phyloP scores from a whole-genome alignment of 768 basidiomycete species.

The Solioccasus polychromus region DNA sequence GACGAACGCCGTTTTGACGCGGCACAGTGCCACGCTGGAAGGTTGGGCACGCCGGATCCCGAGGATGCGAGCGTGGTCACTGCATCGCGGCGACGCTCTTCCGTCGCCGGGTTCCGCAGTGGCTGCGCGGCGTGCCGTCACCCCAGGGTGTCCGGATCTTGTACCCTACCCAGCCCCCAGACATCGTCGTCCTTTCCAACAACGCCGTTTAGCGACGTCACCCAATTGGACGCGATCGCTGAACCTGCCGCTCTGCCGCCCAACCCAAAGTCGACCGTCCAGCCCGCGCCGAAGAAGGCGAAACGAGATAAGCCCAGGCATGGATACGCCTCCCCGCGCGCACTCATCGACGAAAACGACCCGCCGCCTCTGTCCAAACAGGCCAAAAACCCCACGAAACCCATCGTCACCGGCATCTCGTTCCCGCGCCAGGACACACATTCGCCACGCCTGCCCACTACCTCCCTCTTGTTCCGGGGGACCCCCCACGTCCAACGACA shows the following conservation, averaged over 20 bases:
- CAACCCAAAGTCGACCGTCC: too few relatives aligned
- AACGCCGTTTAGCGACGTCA: slow-evolving; percentile 1
- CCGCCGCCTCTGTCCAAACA: slow-evolving; percentile 6
- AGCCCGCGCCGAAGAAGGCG: slow-evolving; percentile 4
- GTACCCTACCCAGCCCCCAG: slow-evolving; percentile 10
- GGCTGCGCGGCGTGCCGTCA: slow-evolving; percentile 28
- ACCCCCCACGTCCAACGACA: background rate
- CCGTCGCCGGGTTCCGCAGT: slow-evolving; percentile 23
- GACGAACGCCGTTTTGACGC: slow-evolving; percentile 4
- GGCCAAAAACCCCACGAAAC: background rate
- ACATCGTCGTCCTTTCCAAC: too few relatives aligned
- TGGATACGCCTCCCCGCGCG: too few relatives aligned
- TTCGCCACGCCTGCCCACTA: slow-evolving; percentile 6
- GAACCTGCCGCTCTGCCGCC: too few relatives aligned
- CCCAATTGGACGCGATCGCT: background rate
- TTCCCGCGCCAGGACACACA: slow-evolving; percentile 14
- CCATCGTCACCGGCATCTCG: slow-evolving; percentile 3
- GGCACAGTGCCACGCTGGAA: background rate
- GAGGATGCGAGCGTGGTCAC: slow-evolving; percentile 11
- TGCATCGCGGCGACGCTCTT: slow-evolving; percentile 7
- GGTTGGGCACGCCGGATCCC: slow-evolving; percentile 12
- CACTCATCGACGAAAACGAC: slow-evolving; percentile 20
- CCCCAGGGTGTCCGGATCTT: slow-evolving; percentile 13
- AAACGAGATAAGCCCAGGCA: slow-evolving; percentile 9
- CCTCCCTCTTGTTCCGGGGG: too few relatives aligned